These are phyloP conservation scores for Penicillium sp. DNA, from an alignment of 2,329 filamentous ascomycete genomes.

Conservation along the genomic window DNA sequence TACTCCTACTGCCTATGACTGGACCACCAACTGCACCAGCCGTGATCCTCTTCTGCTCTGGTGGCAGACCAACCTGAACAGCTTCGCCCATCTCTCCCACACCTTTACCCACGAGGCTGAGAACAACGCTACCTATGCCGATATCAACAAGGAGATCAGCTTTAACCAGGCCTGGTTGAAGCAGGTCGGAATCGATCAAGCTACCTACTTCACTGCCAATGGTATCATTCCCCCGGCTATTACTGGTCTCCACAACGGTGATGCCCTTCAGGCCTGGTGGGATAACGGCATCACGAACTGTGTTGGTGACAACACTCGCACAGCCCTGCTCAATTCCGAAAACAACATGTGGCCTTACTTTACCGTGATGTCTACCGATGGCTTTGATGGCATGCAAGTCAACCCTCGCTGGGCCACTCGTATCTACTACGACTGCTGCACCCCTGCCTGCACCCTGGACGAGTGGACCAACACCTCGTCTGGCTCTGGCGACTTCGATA, in stretches of 20 bases:
- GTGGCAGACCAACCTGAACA: conserved; percentile 57
- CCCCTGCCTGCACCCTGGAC: conserved; percentile 55
- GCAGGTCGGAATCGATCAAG: conserved; percentile 52
- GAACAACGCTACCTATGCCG: conserved; percentile 61
- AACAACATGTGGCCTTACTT: conserved; percentile 59
- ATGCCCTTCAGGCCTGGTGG: conserved; percentile 60
- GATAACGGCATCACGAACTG: conserved; percentile 61
- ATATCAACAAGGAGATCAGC: conserved; percentile 57
- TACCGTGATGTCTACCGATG: conserved; percentile 53
- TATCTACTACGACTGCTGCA: conserved; percentile 66
- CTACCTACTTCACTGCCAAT: conserved; percentile 51
- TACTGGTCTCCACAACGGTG: conserved; percentile 65
- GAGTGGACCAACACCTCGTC: conserved; percentile 63
- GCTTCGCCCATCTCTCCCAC: conserved; percentile 61
- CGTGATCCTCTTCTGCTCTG: conserved; percentile 55
- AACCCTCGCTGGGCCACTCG: conserved; percentile 62
- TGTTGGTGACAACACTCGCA: conserved; percentile 65
- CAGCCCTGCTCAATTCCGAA: conserved; percentile 53
- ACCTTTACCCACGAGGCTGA: conserved; percentile 62
- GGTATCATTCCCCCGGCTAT: conserved; percentile 65
- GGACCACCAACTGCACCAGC: conserved; percentile 52
- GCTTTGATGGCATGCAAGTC: conserved; percentile 57
- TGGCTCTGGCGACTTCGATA: conserved; percentile 54
- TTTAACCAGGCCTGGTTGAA: conserved; percentile 63
- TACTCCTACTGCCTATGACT: conserved; percentile 47